Conservation (phyloP, 441 rosid species). For the Corymbia citriodora region DNA sequence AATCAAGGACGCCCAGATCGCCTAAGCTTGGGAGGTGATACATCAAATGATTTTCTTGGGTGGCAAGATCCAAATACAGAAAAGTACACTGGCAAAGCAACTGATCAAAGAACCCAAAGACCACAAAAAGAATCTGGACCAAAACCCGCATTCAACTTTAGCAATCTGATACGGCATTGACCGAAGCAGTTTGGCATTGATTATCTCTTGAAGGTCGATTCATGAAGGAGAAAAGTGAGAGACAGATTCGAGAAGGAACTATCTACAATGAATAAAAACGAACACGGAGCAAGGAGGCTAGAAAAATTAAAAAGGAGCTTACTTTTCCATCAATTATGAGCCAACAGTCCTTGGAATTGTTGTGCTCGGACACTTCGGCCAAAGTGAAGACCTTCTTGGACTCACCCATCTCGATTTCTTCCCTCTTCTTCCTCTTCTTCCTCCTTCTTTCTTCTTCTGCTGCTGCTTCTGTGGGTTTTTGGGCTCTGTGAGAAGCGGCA, state of each 20-base stretch:
- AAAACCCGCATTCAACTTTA: background rate
- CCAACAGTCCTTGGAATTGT: background rate
- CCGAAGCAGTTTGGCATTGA: background rate
- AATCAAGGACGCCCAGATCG: background rate
- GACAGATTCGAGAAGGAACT: background rate
- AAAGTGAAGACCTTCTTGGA: background rate
- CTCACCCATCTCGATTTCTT: background rate
- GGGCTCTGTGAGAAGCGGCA: background rate
- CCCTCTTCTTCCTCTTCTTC: background rate
- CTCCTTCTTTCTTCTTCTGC: background rate
- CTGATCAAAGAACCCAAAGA: background rate
- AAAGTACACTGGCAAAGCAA: background rate
- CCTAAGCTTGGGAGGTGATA: background rate
- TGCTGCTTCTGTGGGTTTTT: background rate
- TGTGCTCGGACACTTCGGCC: background rate
- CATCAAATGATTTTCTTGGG: background rate
- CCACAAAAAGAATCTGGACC: background rate
- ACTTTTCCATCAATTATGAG: background rate
- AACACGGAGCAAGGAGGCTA: background rate
- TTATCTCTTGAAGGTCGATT: background rate
- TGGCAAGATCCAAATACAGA: background rate
- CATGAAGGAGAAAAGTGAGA: background rate
- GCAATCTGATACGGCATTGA: background rate
- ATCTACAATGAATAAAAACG: background rate
- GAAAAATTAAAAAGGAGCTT: background rate